These are phyloP conservation scores for Pichia sp. DNA, from an alignment of 1,139 yeast species.

Conservation along the genomic window DNA sequence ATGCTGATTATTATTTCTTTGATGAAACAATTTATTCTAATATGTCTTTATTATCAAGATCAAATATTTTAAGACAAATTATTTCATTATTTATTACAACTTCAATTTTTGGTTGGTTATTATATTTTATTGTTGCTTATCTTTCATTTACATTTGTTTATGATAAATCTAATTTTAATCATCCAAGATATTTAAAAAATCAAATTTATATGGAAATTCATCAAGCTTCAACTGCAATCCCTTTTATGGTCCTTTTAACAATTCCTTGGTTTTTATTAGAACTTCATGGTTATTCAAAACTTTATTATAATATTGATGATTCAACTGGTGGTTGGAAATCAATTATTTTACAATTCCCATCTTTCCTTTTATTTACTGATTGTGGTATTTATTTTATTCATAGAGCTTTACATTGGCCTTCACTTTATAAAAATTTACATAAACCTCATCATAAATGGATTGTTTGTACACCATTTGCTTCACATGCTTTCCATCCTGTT, in stretches of 20 bases:
- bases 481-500: constrained; percentile 97
- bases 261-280: constrained; percentile 86
- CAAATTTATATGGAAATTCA: constrained; percentile 80
- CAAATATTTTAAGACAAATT: constrained; percentile 65
- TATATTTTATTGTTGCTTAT: constrained; percentile 72
- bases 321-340: constrained; percentile 68
- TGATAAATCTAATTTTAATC: constrained; percentile 86
- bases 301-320: constrained; percentile 61
- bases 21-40: constrained; percentile 48
- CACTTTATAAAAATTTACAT: constrained; percentile 77
- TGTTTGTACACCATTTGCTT: constrained; percentile 96
- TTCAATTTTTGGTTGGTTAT: constrained; percentile 75
- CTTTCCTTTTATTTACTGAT: constrained; percentile 86
- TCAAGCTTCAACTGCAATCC: constrained; percentile 76
- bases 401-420: constrained; percentile 88
- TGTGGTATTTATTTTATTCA: constrained; percentile 87
- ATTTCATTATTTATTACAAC: constrained; percentile 65
- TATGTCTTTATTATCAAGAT: constrained; percentile 62
- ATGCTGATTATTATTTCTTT: constrained; percentile 40
- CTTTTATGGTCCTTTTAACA: constrained; percentile 79
- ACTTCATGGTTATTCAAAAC: constrained; percentile 71
- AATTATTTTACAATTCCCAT: constrained; percentile 58
- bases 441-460: constrained; percentile 99
- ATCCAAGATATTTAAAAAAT: constrained; percentile 91
- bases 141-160: constrained; percentile 71